Percentiles rank a stretch among this genome's conserved stretches.
phyloP scores from a whole-genome alignment of 345 rosid species.

The Anacardium occidentale region DNA sequence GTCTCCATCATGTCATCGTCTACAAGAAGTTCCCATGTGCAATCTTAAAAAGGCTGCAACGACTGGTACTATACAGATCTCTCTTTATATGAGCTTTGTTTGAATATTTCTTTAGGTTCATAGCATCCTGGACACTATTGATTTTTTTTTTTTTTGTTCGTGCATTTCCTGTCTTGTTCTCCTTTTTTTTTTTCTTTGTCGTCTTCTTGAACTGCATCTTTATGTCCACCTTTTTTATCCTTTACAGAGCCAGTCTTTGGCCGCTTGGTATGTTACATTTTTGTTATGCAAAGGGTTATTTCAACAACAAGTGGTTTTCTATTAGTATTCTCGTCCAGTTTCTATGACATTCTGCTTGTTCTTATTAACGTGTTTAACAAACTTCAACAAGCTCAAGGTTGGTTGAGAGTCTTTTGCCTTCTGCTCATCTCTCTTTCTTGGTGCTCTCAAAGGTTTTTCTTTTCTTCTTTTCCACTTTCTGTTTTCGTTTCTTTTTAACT shows the following conservation, averaged over 20 bases:
- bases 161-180: conserved; percentile 6
- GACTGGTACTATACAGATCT: background rate
- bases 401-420: conserved; percentile 52
- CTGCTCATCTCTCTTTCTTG: conserved; percentile 64
- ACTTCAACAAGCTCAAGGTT: conserved; percentile 37
- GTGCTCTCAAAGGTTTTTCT: conserved; percentile 69
- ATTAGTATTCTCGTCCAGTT: background rate
- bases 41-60: background rate
- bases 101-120: conserved; percentile 5
- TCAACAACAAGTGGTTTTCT: background rate
- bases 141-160: background rate
- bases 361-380: conserved; percentile 30
- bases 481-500: background rate
- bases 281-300: background rate
- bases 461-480: background rate
- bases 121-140: conserved; percentile 16
- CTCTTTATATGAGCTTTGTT: background rate
- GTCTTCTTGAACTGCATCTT: conserved; percentile 1
- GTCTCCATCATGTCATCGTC: background rate
- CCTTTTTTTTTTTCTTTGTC: conserved; percentile 1
- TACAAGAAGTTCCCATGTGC: background rate
- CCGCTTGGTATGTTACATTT: background rate
- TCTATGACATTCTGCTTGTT: background rate
- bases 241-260: no score
- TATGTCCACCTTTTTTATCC: background rate